Evolutionary conservation across 768 basidiomycete genomes (phyloP).

Genomic region (Tubosaeta brunneosetosa): DNA sequence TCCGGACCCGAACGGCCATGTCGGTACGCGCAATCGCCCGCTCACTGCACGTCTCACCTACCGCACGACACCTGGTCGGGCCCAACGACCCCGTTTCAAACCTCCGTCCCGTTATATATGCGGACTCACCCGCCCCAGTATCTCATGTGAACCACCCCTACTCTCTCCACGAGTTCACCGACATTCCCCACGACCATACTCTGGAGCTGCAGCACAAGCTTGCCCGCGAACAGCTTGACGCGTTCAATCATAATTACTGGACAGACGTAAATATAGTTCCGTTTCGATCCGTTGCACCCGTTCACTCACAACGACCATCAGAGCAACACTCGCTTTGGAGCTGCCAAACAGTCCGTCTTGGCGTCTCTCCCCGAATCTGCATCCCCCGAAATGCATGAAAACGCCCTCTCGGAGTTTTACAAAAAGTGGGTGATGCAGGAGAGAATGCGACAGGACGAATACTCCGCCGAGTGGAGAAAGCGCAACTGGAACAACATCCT

Average conservation of each 20-base stretch:
- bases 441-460: conserved; percentile 48
- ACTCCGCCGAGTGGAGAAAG: conserved; percentile 63
- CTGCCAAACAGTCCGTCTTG: conserved; percentile 57
- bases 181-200: conserved; percentile 33
- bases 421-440: conserved; percentile 72
- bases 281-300: neutral
- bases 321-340: conserved; percentile 80
- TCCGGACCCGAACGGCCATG: neutral
- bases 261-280: conserved; percentile 52
- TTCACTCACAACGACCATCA: conserved; percentile 26
- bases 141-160: conserved; percentile 55
- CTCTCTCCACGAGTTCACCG: conserved; percentile 67
- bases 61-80: conserved; percentile 44
- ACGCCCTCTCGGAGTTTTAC: conserved; percentile 71
- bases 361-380: conserved; percentile 49
- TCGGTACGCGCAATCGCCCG: conserved; percentile 7
- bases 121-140: conserved; percentile 39
- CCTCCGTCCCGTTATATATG: conserved; percentile 75
- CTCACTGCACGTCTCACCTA: conserved; percentile 24
- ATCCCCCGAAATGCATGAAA: conserved; percentile 53
- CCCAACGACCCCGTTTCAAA: conserved; percentile 77
- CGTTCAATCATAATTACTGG: conserved; percentile 79
- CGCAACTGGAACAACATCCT: conserved; percentile 54
- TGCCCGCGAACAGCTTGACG: conserved; percentile 66
- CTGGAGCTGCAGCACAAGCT: conserved; percentile 67